Percentiles rank a stretch among this genome's conserved stretches.
phyloP scores from a whole-genome alignment of 208 protist species.

The Acanthamoeba healyi region DNA sequence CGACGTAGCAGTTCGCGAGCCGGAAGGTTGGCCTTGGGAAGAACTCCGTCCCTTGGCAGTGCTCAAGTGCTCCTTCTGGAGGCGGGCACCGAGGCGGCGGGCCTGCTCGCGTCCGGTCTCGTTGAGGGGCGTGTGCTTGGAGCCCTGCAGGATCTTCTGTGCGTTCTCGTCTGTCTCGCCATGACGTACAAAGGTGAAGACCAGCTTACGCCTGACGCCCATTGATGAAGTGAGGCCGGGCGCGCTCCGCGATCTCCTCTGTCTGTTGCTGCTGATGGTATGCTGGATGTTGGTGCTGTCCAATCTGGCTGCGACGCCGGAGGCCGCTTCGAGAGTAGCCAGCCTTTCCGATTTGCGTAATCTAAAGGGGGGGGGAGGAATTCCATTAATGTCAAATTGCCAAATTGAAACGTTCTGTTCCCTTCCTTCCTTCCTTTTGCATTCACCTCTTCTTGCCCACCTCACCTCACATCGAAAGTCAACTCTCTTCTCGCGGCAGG shows the following conservation, averaged over 20 bases:
- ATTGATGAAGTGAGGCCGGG: slow-evolving; percentile 13
- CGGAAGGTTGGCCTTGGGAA: too few relatives aligned
- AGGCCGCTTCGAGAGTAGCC: background rate
- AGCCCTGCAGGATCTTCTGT: slow-evolving; percentile 27
- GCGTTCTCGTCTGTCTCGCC: slow-evolving; percentile 50
- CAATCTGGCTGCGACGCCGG: background rate
- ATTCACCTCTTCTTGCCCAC: too few relatives aligned
- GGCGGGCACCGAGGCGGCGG: slow-evolving; percentile 1
- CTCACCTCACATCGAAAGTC: too few relatives aligned
- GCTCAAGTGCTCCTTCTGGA: background rate
- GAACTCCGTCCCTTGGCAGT: background rate
- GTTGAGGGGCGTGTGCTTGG: slow-evolving; percentile 16
- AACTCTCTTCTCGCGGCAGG: too few relatives aligned
- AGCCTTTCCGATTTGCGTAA: background rate
- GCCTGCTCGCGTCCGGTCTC: slow-evolving; percentile 49
- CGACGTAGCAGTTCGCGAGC: background rate
- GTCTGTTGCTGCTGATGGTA: background rate
- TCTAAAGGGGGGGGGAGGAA: background rate
- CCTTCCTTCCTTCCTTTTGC: too few relatives aligned
- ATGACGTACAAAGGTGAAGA: slow-evolving; percentile 59
- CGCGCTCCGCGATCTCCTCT: background rate
- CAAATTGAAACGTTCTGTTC: too few relatives aligned
- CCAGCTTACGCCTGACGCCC: slow-evolving; percentile 19
- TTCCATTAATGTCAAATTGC: background rate
- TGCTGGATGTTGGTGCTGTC: background rate